Evolutionary conservation across 2,329 filamentous ascomycete species (phyloP).

Genomic region (Hymenoscyphus fructigenus): DNA sequence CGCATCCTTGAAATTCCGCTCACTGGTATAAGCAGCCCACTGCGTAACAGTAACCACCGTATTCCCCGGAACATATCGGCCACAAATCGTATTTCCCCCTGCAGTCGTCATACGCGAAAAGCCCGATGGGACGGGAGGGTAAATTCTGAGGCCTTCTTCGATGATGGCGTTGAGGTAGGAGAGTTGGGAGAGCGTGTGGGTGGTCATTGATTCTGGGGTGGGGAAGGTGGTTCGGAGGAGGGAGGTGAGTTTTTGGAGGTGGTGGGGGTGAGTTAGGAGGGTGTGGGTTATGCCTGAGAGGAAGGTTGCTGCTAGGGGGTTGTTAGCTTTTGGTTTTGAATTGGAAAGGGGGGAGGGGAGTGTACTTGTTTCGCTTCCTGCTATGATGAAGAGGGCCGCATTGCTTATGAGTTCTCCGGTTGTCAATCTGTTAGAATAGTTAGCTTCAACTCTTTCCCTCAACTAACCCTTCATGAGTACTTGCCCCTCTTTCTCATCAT

Average conservation of each 20-base stretch:
- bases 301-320: neutral
- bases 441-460: neutral
- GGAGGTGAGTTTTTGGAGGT: slow-evolving; percentile 5
- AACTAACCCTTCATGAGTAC: neutral
- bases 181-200: neutral
- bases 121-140: slow-evolving; percentile 6
- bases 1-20: slow-evolving; percentile 12
- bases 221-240: slow-evolving; percentile 12
- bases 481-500: slow-evolving; percentile 14
- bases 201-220: slow-evolving; percentile 5
- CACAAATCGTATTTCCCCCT: slow-evolving; percentile 4
- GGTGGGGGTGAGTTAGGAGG: slow-evolving; percentile 8
- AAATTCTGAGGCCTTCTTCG: slow-evolving; percentile 19
- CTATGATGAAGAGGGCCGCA: slow-evolving; percentile 17
- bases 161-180: slow-evolving; percentile 40
- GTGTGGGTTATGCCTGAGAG: neutral
- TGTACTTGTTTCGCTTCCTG: slow-evolving; percentile 37
- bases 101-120: slow-evolving; percentile 9
- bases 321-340: neutral
- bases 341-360: neutral
- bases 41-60: neutral
- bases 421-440: slow-evolving; percentile 3
- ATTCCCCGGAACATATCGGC: neutral
- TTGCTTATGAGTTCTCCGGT: slow-evolving; percentile 15
- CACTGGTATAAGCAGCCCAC: neutral